Evolutionary conservation across 1,284 basidiomycete genomes (phyloP), one percentile per base, ranked within the genome.

Genomic region (Marasmius oreades): DNA sequence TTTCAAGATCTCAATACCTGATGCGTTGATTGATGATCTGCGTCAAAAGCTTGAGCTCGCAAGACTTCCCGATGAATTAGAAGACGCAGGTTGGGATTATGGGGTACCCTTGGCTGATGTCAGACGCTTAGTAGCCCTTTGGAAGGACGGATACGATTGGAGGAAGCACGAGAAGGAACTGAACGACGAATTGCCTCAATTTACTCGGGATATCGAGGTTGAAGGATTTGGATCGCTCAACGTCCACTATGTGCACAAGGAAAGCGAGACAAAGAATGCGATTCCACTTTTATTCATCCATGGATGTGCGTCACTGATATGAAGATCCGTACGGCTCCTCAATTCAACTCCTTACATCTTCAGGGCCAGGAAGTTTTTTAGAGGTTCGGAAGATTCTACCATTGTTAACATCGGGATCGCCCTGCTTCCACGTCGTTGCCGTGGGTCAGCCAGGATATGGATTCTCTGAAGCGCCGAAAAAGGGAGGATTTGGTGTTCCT

Each of bases 301-400:
- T 62, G 79, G 79, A n/a, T 82, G 79, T 79, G 55, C 59, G 75
- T 72, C 3, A 18, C 5, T 22, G 48, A 39, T 8, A 11, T 24
- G 16, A 10, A 22, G 51, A 31, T 52, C 14, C 8, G 31, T 23
- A 51, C n/a, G 23, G 22, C 1, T 28, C 16, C 26, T 16, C 23
- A 24, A 5, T 24, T 28, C 14, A 23, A 5, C 6, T 5, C 4
- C 20, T 16, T 46, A 23, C 23, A 16, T 3, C 12, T 50, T 4
- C 28, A 85, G 84, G 84, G 84, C 83, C 84, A 0, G 83, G 84
- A 39, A 72, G 74, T 54, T 84, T 85, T 61, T 62, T 80, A 28
- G 83, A 86, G 67, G 77, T 74, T 12, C 67, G 69, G 48, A 86
- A 82, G 66, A 66, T 85, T 0, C 65, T 85, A 0, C 81, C 84